A percentile compares a stretch with the other conserved stretches of the same genome.
These are phyloP conservation scores for Saraca asoca DNA, from an alignment of 331 rosid genomes.

Conservation along the genomic window DNA sequence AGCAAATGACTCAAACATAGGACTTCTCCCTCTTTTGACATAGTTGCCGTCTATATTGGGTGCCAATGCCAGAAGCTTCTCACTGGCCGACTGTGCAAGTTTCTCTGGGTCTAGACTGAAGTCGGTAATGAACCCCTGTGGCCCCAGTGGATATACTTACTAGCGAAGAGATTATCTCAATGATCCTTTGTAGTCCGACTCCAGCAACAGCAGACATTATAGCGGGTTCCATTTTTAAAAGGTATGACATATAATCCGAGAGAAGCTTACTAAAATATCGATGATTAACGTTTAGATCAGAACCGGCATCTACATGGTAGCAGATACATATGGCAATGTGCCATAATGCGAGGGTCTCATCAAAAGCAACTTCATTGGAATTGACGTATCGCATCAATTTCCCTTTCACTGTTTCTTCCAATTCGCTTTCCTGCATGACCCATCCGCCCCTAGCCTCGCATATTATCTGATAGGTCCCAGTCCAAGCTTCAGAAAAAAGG, in stretches of 20 bases:
- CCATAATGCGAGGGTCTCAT: not conserved
- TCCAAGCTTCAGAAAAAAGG: too few species aligned
- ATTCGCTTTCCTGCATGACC: not conserved
- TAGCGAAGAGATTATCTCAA: not conserved
- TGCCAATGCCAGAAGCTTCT: too few species aligned
- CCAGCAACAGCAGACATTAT: not conserved
- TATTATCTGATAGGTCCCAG: not conserved
- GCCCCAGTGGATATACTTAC: too few species aligned
- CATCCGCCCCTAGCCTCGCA: not conserved
- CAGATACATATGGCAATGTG: conserved; percentile 1
- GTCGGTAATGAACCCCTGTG: too few species aligned
- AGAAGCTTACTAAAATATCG: not conserved
- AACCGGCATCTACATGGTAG: not conserved
- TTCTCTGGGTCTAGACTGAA: too few species aligned
- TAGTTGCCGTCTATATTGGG: too few species aligned
- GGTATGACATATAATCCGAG: conserved; percentile 11
- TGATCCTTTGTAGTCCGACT: not conserved
- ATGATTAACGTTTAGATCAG: not conserved
- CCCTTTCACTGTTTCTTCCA: not conserved
- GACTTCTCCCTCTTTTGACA: not conserved
- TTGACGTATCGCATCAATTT: not conserved
- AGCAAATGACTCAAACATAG: not conserved
- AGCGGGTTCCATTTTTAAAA: not conserved
- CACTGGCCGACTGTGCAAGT: too few species aligned
- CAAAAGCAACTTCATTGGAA: not conserved